Base-by-base conservation (phyloP, 306 rosid genomes). In the Casuarina cunninghamiana region DNA sequence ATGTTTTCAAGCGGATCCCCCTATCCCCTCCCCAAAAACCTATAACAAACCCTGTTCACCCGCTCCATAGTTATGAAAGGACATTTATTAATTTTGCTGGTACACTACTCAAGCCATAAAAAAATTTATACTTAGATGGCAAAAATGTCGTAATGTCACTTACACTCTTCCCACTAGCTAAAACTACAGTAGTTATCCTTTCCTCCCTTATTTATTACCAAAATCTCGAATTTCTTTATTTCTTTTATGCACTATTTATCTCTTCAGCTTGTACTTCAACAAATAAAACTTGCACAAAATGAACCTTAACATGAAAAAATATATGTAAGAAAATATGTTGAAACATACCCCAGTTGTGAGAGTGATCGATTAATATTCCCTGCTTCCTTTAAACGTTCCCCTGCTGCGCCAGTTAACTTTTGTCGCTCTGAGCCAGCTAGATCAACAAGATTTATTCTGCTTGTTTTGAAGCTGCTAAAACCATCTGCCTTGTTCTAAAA, bases 361-460 rank as follows among this genome's bases (percentile, higher is more conserved):
- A 93, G 97, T 53, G 99, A 96, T 84, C 99, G 83, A 77, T 96
- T 96, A 76, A 96, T 96, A 87, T 93, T 96, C 76, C 98, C 98
- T 53, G 99, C 99, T 86, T 96, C 99, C 89, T 93, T 96, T 85
- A 96, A 81, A 67, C 98, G 94, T 80, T 96, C 99, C 72, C 99
- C 99, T 21, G 99, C 99, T 48, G 99, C 98, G 67, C 96, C 97
- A 0, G 98, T 91, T 83, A 83, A 73, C 74, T 93, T 96, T 79
- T 96, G 99, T 75, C 99, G 81, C 84, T 96, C 99, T 73, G 98
- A 96, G 71, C 99, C 99, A 72, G 99, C 99, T 77, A 96, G 84
- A 85, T 93, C 99, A 80, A 96, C 99, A 83, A 96, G 97, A 84
- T 96, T 96, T 77, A 96, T 91, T 89, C 98, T 91, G 81, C 99